Conservation (phyloP, 805 yeast species). For the Pichia deserticola region DNA sequence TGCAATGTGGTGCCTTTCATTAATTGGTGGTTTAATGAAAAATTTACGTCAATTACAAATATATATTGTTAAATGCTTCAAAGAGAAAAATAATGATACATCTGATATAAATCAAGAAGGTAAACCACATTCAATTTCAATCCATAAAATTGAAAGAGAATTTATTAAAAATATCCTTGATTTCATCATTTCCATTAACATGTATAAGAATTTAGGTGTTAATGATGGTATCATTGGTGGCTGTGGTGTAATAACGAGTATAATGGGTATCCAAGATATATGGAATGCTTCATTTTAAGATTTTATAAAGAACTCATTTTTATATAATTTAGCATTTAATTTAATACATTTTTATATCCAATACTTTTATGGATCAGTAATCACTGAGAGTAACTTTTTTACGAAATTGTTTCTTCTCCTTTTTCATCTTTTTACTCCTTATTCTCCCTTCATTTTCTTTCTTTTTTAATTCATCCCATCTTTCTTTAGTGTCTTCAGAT, state of each 20-base stretch:
- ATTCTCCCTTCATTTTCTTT: constrained; percentile 19
- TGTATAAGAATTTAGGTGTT: constrained; percentile 49
- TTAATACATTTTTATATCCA: too few relatives aligned
- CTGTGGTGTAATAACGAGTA: constrained; percentile 77
- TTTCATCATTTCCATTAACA: constrained; percentile 64
- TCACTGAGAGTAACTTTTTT: constrained; percentile 15
- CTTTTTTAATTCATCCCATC: constrained; percentile 33
- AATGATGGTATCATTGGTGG: constrained; percentile 78
- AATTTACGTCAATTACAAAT: constrained; percentile 47
- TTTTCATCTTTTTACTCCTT: constrained; percentile 15
- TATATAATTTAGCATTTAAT: too few relatives aligned
- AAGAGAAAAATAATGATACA: constrained; percentile 3
- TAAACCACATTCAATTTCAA: constrained; percentile 32
- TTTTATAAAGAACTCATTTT: too few relatives aligned
- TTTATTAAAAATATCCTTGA: constrained; percentile 74
- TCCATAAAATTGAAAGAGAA: constrained; percentile 45
- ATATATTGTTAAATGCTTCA: constrained; percentile 30
- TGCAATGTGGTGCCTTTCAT: constrained; percentile 71
- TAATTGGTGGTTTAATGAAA: constrained; percentile 54
- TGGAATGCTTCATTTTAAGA: constrained; percentile 42
- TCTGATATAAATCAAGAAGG: constrained; percentile 20
- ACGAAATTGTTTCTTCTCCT: constrained; percentile 20
- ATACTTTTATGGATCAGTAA: constrained; percentile 2
- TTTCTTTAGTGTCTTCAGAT: constrained; percentile 32
- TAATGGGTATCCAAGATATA: constrained; percentile 66